phyloP scores from a whole-genome alignment of 2,329 filamentous ascomycete genomes.

The Fusarium neocosmosporiellum region DNA sequence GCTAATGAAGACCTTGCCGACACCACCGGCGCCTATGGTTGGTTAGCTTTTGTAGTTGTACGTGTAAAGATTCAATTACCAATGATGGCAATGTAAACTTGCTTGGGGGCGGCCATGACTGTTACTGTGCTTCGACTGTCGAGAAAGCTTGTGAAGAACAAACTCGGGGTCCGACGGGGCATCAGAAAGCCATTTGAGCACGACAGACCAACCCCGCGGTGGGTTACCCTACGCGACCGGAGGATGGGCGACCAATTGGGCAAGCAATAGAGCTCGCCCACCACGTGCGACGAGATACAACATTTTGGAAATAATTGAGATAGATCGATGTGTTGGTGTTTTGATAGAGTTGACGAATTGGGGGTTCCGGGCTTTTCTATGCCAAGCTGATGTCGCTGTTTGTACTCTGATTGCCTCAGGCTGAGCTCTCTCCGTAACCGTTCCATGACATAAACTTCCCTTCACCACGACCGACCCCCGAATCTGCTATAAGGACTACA shows the following conservation, averaged over 20 bases:
- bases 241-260: conserved; percentile 30
- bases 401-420: conserved; percentile 41
- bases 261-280: conserved; percentile 20
- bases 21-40: conserved; percentile 83
- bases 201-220: conserved; percentile 42
- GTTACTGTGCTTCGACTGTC: conserved; percentile 21
- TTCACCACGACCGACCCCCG: conserved; percentile 1
- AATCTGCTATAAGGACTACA: neutral
- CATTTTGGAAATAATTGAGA: neutral
- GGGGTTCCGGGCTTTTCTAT: neutral
- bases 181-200: conserved; percentile 36
- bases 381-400: neutral
- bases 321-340: neutral
- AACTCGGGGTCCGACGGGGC: conserved; percentile 51
- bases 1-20: conserved; percentile 89
- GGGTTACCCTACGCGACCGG: conserved; percentile 38
- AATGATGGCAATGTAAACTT: conserved; percentile 65
- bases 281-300: neutral
- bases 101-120: conserved; percentile 58
- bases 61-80: conserved; percentile 47
- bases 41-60: conserved; percentile 20
- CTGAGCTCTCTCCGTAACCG: neutral
- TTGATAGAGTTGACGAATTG: neutral
- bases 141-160: conserved; percentile 40
- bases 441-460: conserved; percentile 2